Conservation (phyloP, 1,139 yeast species). For the Yamadazyma spencermartinsiae region DNA sequence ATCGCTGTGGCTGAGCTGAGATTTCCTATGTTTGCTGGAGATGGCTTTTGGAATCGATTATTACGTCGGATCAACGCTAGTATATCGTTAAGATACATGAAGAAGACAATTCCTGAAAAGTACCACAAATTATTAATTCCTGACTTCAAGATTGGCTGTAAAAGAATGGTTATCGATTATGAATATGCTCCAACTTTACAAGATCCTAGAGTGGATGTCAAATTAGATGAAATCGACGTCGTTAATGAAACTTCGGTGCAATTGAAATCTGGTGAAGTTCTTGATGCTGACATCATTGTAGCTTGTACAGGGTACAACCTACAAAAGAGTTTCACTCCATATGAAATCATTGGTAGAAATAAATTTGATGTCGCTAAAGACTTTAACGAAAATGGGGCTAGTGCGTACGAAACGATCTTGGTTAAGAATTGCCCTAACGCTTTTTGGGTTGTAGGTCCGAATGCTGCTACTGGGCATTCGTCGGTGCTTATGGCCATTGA, state of each 20-base stretch:
- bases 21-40: constrained; percentile 38
- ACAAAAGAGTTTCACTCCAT: constrained; percentile 20
- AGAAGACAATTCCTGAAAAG: constrained; percentile 31
- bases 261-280: constrained; percentile 28
- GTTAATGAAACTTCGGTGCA: constrained; percentile 32
- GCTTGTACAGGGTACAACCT: constrained; percentile 47
- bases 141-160: constrained; percentile 44
- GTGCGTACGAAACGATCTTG: constrained; percentile 40
- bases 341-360: constrained; percentile 28
- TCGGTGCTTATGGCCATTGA: constrained; percentile 46
- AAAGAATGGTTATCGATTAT: constrained; percentile 42
- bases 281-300: constrained; percentile 42
- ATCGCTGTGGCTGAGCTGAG: constrained; percentile 33
- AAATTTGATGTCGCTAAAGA: constrained; percentile 21
- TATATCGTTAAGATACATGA: constrained; percentile 29
- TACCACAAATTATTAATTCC: constrained; percentile 37
- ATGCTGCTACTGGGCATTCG: constrained; percentile 46
- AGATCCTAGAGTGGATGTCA: constrained; percentile 33
- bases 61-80: constrained; percentile 27
- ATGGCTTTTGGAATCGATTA: constrained; percentile 26
- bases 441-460: constrained; percentile 43
- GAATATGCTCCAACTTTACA: constrained; percentile 34
- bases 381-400: constrained; percentile 34
- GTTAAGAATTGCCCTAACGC: constrained; percentile 38
- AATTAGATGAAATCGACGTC: constrained; percentile 24